Conservation (phyloP, 1,284 basidiomycete genomes). For the Trichosporon sp. region DNA sequence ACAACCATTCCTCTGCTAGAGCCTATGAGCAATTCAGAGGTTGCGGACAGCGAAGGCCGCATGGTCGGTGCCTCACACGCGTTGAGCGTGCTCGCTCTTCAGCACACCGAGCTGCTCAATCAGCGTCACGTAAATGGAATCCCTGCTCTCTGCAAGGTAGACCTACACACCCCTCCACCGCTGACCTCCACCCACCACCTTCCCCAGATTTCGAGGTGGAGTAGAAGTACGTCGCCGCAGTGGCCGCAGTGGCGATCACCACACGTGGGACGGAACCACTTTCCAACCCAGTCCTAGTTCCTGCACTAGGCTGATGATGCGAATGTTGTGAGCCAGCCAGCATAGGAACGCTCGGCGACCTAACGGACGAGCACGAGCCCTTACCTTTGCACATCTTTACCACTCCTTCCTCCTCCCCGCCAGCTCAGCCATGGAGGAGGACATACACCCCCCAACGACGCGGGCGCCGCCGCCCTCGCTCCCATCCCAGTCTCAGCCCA, state of each 20-base stretch:
- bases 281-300: neutral
- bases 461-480: neutral
- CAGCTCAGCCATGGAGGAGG: neutral
- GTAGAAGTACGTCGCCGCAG: too few relatives aligned
- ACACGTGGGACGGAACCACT: neutral
- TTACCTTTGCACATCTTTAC: neutral
- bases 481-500: neutral
- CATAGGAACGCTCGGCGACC: neutral
- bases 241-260: neutral
- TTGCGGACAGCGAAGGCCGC: too few relatives aligned
- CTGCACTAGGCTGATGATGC: neutral
- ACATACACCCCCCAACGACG: neutral
- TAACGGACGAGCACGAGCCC: neutral
- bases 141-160: too few relatives aligned
- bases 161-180: neutral
- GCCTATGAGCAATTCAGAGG: too few relatives aligned
- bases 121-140: too few relatives aligned
- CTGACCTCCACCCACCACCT: neutral
- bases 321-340: constrained; percentile 1
- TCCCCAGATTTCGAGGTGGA: neutral
- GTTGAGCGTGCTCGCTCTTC: too few relatives aligned
- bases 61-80: too few relatives aligned
- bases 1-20: too few relatives aligned
- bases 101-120: too few relatives aligned
- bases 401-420: neutral